Percentiles rank a stretch among this genome's conserved stretches.
Conservation (phyloP, 2,329 filamentous ascomycete species). For the Botrytis squamosa region DNA sequence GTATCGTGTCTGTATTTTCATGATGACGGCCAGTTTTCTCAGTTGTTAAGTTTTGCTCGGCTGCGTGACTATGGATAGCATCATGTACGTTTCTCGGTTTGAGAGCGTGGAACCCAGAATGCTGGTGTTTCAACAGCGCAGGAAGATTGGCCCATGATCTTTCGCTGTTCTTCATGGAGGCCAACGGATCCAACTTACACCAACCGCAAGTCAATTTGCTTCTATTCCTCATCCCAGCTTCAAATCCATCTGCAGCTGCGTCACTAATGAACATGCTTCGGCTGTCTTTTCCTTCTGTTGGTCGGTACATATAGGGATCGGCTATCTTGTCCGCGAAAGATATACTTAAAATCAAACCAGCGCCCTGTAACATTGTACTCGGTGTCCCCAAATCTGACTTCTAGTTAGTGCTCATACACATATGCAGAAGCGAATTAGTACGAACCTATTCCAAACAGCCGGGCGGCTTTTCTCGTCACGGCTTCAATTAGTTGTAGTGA, state of each 20-base stretch:
- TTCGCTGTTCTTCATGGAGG: background rate
- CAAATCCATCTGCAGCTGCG: background rate
- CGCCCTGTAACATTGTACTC: background rate
- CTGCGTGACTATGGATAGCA: too few species aligned
- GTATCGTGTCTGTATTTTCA: background rate
- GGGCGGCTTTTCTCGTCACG: too few species aligned
- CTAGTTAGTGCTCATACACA: background rate
- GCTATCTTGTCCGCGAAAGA: background rate
- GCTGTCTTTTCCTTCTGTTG: background rate
- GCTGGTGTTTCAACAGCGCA: background rate
- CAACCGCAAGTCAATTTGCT: background rate
- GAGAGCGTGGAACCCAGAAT: background rate
- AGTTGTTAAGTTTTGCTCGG: background rate
- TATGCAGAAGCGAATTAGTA: too few species aligned
- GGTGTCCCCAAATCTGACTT: background rate
- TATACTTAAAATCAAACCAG: background rate
- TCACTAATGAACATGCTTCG: background rate
- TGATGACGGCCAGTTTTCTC: background rate
- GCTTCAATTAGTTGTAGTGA: background rate
- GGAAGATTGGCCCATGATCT: background rate
- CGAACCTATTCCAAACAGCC: background rate
- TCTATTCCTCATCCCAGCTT: background rate
- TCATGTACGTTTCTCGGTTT: background rate
- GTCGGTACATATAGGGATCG: background rate
- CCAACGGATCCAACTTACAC: background rate